Evolutionary conservation across 768 basidiomycete species (phyloP), one percentile per base, ranked within the genome.

Genomic region (Lactifluus echinatus): DNA sequence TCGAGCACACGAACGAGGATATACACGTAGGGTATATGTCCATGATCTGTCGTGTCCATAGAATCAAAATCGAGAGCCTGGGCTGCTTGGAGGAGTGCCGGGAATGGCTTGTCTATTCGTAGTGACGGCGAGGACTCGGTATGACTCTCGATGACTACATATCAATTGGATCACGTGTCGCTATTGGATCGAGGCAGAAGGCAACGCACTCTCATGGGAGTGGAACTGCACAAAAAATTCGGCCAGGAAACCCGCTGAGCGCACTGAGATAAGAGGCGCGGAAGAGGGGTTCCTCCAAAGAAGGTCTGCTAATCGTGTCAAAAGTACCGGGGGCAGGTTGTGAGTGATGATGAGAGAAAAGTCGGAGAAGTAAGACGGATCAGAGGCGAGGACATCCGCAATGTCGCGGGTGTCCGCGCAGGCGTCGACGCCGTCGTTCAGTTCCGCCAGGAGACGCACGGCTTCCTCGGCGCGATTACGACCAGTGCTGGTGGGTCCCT

Each of bases 101-200:
- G 85, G 76, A 97, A 97, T 0, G 96, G 87, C 57, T 83, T 81
- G 72, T 94, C 90, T 63, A 99, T 84, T 39, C 93, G 85, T 2
- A 98, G 76, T 7, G 81, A 90, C 24, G 79, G 85, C 15, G 77
- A 72, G 19, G 73, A 81, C 64, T 93, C 89, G 0, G 91, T 82
- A 69, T 94, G 93, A 23, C 83, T 88, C 66, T 94, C 90, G 67
- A 95, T 84, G 65, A 96, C 93, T 95, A 56, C 15, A 40, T 28
- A 31, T 28, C 19, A 37, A 45, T 51, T 36, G 37, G 47, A 47
- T 36, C 15, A 43, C 45, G 37, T 14, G 56, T 14, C 26, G 14
- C 11, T 28, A 19, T 8, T 46, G 45, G 48, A 50, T 48, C 29
- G 49, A 2, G 40, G 40, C 49, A 10, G n/a, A n/a, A 28, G 24